Conservation (phyloP, 495 filamentous ascomycete genomes). For the Podospora conica region DNA sequence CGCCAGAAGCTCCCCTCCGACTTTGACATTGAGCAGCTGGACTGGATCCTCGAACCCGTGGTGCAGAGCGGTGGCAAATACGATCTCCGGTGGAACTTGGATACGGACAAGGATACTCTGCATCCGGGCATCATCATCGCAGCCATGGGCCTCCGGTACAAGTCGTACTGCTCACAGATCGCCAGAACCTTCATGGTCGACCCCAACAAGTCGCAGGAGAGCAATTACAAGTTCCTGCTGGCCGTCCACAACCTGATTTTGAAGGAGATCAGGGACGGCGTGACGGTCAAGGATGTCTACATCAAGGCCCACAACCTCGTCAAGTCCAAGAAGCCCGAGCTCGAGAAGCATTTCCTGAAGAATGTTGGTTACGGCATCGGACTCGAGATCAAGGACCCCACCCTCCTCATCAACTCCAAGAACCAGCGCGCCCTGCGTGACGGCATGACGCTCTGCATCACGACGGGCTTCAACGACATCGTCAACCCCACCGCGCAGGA, state of each 20-base stretch:
- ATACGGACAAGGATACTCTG: constrained; percentile 75
- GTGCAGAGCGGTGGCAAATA: constrained; percentile 95
- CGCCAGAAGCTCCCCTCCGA: constrained; percentile 73
- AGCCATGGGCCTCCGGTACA: constrained; percentile 86
- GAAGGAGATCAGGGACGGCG: constrained; percentile 84
- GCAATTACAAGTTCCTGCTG: constrained; percentile 88
- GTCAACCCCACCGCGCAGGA: constrained; percentile 76
- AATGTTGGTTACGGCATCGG: constrained; percentile 86
- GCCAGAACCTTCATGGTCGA: constrained; percentile 93
- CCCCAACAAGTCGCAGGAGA: constrained; percentile 89
- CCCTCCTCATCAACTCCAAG: constrained; percentile 76
- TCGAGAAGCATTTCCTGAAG: constrained; percentile 88
- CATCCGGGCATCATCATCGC: constrained; percentile 89
- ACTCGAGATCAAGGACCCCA: constrained; percentile 79
- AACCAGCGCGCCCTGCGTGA: constrained; percentile 77
- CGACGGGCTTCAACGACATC: constrained; percentile 80
- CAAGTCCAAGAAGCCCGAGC: constrained; percentile 82
- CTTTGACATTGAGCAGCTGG: constrained; percentile 85
- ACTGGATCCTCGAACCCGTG: constrained; percentile 88
- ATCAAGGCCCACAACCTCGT: constrained; percentile 73
- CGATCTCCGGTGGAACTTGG: constrained; percentile 71
- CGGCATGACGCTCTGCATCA: constrained; percentile 92
- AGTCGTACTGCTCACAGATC: constrained; percentile 85
- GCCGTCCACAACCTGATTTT: constrained; percentile 79
- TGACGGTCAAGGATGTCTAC: constrained; percentile 82